Conservation (phyloP, 164 flowering plant species). For the Echeveria elegans region DNA sequence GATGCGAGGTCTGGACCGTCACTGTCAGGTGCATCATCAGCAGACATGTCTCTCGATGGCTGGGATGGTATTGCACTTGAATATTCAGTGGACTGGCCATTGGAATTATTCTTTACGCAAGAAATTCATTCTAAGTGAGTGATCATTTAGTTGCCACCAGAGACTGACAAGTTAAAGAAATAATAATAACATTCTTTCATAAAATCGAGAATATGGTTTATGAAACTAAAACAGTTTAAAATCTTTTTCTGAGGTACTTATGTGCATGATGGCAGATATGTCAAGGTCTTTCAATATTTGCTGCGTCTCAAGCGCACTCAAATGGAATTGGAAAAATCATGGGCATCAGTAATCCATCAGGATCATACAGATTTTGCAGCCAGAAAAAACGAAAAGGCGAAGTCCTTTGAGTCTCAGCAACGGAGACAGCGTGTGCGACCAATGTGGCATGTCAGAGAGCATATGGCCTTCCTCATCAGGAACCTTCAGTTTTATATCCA, state of each 20-base stretch:
- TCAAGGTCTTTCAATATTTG: slow-evolving; percentile 75
- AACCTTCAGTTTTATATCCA: slow-evolving; percentile 96
- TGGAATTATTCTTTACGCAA: slow-evolving; percentile 84
- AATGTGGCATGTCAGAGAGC: slow-evolving; percentile 94
- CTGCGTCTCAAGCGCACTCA: slow-evolving; percentile 88
- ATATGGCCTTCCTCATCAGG: slow-evolving; percentile 93
- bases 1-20: slow-evolving; percentile 38
- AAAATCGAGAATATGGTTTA: background rate
- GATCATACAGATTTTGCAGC: slow-evolving; percentile 81
- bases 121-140: slow-evolving; percentile 92
- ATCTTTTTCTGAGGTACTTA: background rate
- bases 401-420: slow-evolving; percentile 49
- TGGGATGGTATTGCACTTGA: slow-evolving; percentile 99
- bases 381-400: slow-evolving; percentile 41
- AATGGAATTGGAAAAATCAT: slow-evolving; percentile 96
- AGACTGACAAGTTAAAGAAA: background rate
- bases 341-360: slow-evolving; percentile 98
- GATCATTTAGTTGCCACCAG: background rate
- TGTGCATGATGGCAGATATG: slow-evolving; percentile 45
- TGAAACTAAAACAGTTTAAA: background rate
- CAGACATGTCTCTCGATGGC: slow-evolving; percentile 67
- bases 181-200: background rate
- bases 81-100: slow-evolving; percentile 95
- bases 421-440: slow-evolving; percentile 65
- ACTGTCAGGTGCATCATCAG: slow-evolving; percentile 34